Conservation (phyloP, 2,329 filamentous ascomycete genomes). For the Hypoxylon sp. region DNA sequence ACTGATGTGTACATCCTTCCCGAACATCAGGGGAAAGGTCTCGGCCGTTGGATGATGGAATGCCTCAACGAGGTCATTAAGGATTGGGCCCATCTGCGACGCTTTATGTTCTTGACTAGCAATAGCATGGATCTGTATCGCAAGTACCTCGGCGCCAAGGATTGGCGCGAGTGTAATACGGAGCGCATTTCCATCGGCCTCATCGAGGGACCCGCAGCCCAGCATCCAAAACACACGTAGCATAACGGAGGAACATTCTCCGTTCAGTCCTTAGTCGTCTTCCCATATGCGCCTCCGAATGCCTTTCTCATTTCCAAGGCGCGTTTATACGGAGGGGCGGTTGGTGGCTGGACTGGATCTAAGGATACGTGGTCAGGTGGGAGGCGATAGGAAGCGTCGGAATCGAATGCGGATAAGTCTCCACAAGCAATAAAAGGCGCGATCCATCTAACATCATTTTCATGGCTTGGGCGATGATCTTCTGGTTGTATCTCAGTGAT, state of each 20-base stretch:
- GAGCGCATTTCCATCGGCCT: slow-evolving; percentile 51
- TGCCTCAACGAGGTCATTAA: slow-evolving; percentile 63
- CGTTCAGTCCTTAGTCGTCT: slow-evolving; percentile 57
- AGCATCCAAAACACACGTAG: slow-evolving; percentile 25
- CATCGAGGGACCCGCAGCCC: slow-evolving; percentile 45
- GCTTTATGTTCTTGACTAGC: slow-evolving; percentile 67
- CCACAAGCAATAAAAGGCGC: slow-evolving; percentile 97
- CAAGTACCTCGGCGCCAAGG: slow-evolving; percentile 60
- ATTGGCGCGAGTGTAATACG: slow-evolving; percentile 61
- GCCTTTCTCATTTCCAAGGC: slow-evolving; percentile 86
- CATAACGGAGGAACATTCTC: not conserved
- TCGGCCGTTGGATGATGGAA: slow-evolving; percentile 67
- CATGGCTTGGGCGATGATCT: slow-evolving; percentile 55
- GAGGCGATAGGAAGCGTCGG: slow-evolving; percentile 92
- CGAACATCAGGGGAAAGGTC: slow-evolving; percentile 62
- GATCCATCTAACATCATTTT: slow-evolving; percentile 78
- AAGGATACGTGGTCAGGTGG: slow-evolving; percentile 88
- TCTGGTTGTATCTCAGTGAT: slow-evolving; percentile 65
- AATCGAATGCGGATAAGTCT: slow-evolving; percentile 93
- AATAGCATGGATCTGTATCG: slow-evolving; percentile 59
- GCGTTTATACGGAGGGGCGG: slow-evolving; percentile 92
- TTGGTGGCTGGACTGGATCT: slow-evolving; percentile 94
- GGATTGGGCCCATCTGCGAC: slow-evolving; percentile 65
- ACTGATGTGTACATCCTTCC: slow-evolving; percentile 68
- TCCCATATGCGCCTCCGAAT: slow-evolving; percentile 81